Conservation (phyloP, 2,329 filamentous ascomycete genomes). For the Pseudogymnoascus sp. region DNA sequence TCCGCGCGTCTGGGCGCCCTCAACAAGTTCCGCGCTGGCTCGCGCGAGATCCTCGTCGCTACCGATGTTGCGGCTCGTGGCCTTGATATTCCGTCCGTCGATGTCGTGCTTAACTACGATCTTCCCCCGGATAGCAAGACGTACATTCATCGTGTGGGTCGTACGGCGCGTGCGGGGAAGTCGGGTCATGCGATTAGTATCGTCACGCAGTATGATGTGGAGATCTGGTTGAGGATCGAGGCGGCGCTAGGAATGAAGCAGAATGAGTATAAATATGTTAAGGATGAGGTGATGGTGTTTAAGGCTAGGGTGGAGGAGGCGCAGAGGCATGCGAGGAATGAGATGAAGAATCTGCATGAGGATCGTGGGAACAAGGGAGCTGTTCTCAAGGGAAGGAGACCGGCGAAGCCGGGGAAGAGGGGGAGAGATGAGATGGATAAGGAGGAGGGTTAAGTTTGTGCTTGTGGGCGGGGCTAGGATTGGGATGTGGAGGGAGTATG, state of each 20-base stretch:
- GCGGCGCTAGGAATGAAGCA: slow-evolving; percentile 72
- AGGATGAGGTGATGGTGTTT: slow-evolving; percentile 81
- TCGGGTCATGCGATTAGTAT: slow-evolving; percentile 72
- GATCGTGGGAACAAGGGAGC: slow-evolving; percentile 45
- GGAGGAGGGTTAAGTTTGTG: slow-evolving; percentile 25
- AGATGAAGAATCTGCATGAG: slow-evolving; percentile 76
- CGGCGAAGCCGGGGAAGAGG: slow-evolving; percentile 40
- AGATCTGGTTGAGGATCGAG: slow-evolving; percentile 75
- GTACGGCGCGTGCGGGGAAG: slow-evolving; percentile 80
- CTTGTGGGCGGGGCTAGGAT: background rate
- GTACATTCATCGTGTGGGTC: slow-evolving; percentile 82
- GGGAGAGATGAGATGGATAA: slow-evolving; percentile 39
- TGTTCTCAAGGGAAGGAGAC: slow-evolving; percentile 43
- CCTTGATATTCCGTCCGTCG: slow-evolving; percentile 87
- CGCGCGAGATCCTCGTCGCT: slow-evolving; percentile 79
- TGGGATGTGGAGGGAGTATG: slow-evolving; percentile 3
- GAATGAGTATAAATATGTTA: slow-evolving; percentile 57
- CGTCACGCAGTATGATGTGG: slow-evolving; percentile 81
- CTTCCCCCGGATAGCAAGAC: slow-evolving; percentile 80
- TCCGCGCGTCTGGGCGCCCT: slow-evolving; percentile 78
- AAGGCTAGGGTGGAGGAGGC: slow-evolving; percentile 72
- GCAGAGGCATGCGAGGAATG: slow-evolving; percentile 65
- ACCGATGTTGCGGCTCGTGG: slow-evolving; percentile 92
- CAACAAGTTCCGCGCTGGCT: slow-evolving; percentile 76
- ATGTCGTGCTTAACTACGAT: slow-evolving; percentile 80